Base-by-base conservation (phyloP, 129 eudicot species). In the Oenanthe sinensis region DNA sequence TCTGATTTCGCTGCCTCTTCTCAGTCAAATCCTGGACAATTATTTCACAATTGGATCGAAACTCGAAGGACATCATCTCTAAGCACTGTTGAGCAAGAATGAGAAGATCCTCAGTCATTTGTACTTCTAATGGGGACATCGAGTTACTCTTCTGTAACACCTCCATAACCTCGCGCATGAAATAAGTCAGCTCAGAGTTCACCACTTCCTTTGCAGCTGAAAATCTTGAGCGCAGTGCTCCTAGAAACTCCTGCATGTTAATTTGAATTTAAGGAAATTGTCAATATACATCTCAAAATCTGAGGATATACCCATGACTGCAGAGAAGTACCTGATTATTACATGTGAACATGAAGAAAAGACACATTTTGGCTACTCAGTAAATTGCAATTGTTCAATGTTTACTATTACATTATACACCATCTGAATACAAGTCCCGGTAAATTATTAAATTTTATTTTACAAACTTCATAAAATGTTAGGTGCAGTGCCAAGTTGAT, bases 131-230 rank as follows among this genome's bases (percentile, higher is more conserved):
- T 48, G 85, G 82, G 67, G 87, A 52, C 54, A 87, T 82, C 58
- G 85, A 65, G 63, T 88, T 87, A 78, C 84, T 84, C 83, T 87
- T 89, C 81, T 84, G 90, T 43, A 89, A 79, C 70, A 84, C 76
- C 45, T 85, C 91, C 78, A 79, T 78, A 79, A 90, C 85, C 84
- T 90, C 93, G 65, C 39, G 77, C 58, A 78, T 86, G 79, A 92
- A 92, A 83, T 79, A 85, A 78, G 82, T 81, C 16, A 92, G 89
- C 85, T 92, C 98, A 44, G 87, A 81, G 85, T 90, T 87, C 77
- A 88, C 93, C 52, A 86, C 84, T 49, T 90, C 90, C 82, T 90
- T 92, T 79, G 96, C 93, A 83, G 93, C 93, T 82, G 89, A 85
- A 74, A 92, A 92, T 77, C 84, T 92, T 71, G 92, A 88, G 79